Evolutionary conservation across 352 stramenopile species (phyloP), one percentile per base, ranked within the genome.

Genomic region (Globisporangium radiosum): DNA sequence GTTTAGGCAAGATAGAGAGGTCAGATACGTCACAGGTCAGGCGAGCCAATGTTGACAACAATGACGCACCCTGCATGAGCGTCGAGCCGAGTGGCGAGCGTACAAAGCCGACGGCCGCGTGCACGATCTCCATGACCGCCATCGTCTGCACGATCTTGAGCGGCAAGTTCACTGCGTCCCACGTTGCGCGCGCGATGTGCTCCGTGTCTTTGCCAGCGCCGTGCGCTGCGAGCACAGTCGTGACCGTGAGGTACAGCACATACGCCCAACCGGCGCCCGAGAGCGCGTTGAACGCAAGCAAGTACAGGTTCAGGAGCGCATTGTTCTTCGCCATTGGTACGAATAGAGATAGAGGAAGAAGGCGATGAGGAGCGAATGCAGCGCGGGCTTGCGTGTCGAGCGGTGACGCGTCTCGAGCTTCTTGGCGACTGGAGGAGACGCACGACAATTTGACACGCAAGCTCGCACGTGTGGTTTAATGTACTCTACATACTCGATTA

Each of bases 41-140:
- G 9, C 37, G 15, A 47, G 25, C 25, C 39, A 49, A 11, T 36
- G 6, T 5, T 9, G 14, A 25, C 37, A 7, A 33, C 44, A 7
- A 38, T 5, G 10, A 52, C 54, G 47, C 69, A 96, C 73, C 68
- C 44, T 98, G 93, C 73, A 98, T 88, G 51, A 97, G 66, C 17
- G 88, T 96, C 0, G 96, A 98, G 43, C 95, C 75, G 50, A 98
- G 69, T 4, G 96, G 96, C 45, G 93, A 98, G 65, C 94, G 94
- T 44, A 99, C 97, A 50, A 99, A 82, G 47, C 96, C 92, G 13
- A 98, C 39, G 3, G 92, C 79, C 9, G 95, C 86, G 87, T 99
- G 96, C 56, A 99, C 65, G 59, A 99, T 96, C 76, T 99, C 96
- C 56, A 99, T 81, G 6, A 97, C 60, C 13, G 96, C 96, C 54